Percentiles rank a stretch among this genome's conserved stretches.
Evolutionary conservation across 352 stramenopile species (phyloP).

Genomic region (Elongisporangium anandrum): DNA sequence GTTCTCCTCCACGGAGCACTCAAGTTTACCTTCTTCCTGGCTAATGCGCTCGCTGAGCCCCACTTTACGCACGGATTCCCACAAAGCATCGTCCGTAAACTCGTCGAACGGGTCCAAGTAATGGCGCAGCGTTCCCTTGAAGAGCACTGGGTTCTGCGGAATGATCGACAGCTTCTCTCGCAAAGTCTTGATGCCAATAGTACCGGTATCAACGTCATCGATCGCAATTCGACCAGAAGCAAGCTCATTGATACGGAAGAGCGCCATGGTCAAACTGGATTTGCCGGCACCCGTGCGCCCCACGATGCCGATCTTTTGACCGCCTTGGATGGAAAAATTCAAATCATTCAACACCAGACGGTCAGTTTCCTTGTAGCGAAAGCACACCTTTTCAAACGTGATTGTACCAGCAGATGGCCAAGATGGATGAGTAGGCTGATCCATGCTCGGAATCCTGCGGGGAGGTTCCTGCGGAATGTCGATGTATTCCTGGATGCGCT

Average conservation of each 20-base stretch:
- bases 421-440: slow-evolving; percentile 28
- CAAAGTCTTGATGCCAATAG: slow-evolving; percentile 19
- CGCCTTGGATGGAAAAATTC: slow-evolving; percentile 16
- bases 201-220: slow-evolving; percentile 35
- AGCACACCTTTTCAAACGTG: slow-evolving; percentile 75
- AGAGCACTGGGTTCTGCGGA: slow-evolving; percentile 92
- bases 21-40: slow-evolving; percentile 45
- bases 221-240: slow-evolving; percentile 35
- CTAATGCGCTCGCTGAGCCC: slow-evolving; percentile 48
- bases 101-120: slow-evolving; percentile 91
- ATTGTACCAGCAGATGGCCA: slow-evolving; percentile 83
- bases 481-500: slow-evolving; percentile 87
- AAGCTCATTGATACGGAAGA: slow-evolving; percentile 87
- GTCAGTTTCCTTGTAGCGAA: slow-evolving; percentile 85
- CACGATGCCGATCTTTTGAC: slow-evolving; percentile 81
- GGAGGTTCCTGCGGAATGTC: slow-evolving; percentile 39
- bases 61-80: slow-evolving; percentile 34
- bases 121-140: slow-evolving; percentile 83
- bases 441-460: slow-evolving; percentile 30
- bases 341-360: slow-evolving; percentile 34
- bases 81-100: slow-evolving; percentile 70
- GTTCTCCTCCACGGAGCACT: slow-evolving; percentile 84
- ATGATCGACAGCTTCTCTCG: slow-evolving; percentile 87
- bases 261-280: slow-evolving; percentile 63
- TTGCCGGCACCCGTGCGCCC: slow-evolving; percentile 83